Conservation (phyloP, 257 asterid species). For the Nicotiana tomentosiformis region DNA sequence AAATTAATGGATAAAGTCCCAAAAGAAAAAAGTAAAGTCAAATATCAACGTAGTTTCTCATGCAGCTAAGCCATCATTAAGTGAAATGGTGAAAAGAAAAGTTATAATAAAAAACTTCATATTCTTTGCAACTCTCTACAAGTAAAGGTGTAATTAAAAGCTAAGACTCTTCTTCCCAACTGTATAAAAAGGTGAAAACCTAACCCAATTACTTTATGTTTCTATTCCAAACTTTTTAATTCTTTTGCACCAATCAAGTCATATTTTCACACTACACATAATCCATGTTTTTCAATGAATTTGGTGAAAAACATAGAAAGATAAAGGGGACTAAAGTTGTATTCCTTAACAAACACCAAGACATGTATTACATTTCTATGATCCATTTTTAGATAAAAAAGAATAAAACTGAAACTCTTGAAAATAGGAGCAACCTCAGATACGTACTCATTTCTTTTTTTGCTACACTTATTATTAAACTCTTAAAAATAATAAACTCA, state of each 20-base stretch:
- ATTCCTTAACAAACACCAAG: background rate
- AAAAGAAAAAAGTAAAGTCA: background rate
- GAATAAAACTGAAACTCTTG: no score
- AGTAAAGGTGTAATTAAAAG: constrained; percentile 6
- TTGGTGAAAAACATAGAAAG: constrained; percentile 25
- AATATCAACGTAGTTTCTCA: background rate
- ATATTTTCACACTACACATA: background rate
- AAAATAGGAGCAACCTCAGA: no score
- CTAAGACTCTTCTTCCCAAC: background rate
- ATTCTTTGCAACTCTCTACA: constrained; percentile 5
- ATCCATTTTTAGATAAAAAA: background rate
- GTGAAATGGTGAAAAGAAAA: background rate
- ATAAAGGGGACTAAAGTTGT: background rate
- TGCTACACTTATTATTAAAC: no score
- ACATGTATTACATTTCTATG: background rate
- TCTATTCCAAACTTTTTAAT: background rate
- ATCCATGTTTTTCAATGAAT: constrained; percentile 4
- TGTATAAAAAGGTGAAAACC: constrained; percentile 6
- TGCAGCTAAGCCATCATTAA: background rate
- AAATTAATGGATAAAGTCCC: no score
- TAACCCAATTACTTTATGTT: background rate
- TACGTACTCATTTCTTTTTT: no score
- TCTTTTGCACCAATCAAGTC: background rate
- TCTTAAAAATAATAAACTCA: no score
- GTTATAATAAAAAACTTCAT: background rate